Conservation (phyloP, 2,329 filamentous ascomycete genomes). For the Elsinoe ampelina region DNA sequence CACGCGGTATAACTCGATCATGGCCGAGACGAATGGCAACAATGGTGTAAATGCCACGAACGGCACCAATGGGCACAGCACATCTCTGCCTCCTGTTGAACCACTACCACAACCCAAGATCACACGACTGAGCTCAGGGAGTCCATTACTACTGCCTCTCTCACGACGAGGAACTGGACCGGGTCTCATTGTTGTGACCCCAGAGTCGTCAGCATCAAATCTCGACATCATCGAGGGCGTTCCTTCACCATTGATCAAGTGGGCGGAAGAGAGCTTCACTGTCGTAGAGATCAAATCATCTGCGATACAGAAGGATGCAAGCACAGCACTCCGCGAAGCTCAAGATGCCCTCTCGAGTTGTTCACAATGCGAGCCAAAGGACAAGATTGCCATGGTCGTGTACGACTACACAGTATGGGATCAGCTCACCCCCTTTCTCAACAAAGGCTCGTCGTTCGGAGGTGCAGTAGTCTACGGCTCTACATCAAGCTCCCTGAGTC, state of each 20-base stretch:
- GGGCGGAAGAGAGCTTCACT: slow-evolving; percentile 61
- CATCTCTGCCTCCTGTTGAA: neutral
- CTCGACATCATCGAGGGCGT: slow-evolving; percentile 34
- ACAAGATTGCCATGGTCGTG: slow-evolving; percentile 25
- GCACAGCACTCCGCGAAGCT: slow-evolving; percentile 18
- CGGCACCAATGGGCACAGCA: neutral
- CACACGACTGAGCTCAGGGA: slow-evolving; percentile 4
- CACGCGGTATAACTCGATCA: neutral
- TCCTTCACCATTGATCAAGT: slow-evolving; percentile 53
- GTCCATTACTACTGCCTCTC: slow-evolving; percentile 36
- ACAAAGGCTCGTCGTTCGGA: slow-evolving; percentile 23
- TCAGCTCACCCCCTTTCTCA: neutral
- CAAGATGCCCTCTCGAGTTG: slow-evolving; percentile 20
- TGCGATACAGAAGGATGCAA: slow-evolving; percentile 14
- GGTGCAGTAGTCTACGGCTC: slow-evolving; percentile 17
- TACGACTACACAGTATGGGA: neutral
- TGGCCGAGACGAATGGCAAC: neutral
- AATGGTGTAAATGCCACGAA: neutral
- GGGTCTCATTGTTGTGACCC: slow-evolving; percentile 38
- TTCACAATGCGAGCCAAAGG: slow-evolving; percentile 29
- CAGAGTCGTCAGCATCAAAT: slow-evolving; percentile 26
- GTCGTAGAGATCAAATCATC: slow-evolving; percentile 45
- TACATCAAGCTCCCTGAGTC: neutral
- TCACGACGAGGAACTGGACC: slow-evolving; percentile 42
- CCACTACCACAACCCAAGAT: slow-evolving; percentile 4